Conservation (phyloP, 352 stramenopile genomes). For the Phytophthora pisi region DNA sequence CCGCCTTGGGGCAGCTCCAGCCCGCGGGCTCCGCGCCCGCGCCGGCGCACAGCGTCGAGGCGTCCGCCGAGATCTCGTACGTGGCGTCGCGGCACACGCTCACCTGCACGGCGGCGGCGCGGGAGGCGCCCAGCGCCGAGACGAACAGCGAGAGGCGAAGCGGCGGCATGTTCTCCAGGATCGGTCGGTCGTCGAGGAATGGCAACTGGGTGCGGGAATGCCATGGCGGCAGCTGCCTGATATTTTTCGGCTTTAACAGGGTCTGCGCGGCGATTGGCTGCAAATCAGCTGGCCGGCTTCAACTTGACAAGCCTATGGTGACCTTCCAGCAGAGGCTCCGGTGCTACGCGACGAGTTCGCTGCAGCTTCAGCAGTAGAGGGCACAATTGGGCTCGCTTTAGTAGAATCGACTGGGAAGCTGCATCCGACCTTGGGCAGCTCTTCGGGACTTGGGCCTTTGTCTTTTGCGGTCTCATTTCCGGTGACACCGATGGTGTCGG, state of each 20-base stretch:
- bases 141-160: conserved; percentile 22
- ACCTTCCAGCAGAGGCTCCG: not conserved
- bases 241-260: conserved; percentile 25
- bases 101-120: conserved; percentile 25
- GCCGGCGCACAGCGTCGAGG: conserved; percentile 34
- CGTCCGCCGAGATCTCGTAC: conserved; percentile 35
- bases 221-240: conserved; percentile 2
- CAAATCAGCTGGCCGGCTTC: not conserved
- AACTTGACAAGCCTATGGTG: not conserved
- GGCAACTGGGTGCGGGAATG: conserved; percentile 14
- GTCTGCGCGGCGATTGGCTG: conserved; percentile 22
- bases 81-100: conserved; percentile 56
- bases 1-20: conserved; percentile 37
- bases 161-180: conserved; percentile 17
- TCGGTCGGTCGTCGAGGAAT: not conserved
- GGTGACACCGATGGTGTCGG: conserved; percentile 2
- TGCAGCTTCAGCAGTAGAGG: too few species aligned
- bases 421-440: not conserved
- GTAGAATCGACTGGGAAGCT: not conserved
- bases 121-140: conserved; percentile 4
- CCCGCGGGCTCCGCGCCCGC: conserved; percentile 34
- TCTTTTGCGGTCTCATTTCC: not conserved
- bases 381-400: not conserved
- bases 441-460: not conserved
- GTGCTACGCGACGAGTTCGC: not conserved